Conservation (phyloP, 1,284 basidiomycete genomes). For the Melampsora larici-populina region DNA sequence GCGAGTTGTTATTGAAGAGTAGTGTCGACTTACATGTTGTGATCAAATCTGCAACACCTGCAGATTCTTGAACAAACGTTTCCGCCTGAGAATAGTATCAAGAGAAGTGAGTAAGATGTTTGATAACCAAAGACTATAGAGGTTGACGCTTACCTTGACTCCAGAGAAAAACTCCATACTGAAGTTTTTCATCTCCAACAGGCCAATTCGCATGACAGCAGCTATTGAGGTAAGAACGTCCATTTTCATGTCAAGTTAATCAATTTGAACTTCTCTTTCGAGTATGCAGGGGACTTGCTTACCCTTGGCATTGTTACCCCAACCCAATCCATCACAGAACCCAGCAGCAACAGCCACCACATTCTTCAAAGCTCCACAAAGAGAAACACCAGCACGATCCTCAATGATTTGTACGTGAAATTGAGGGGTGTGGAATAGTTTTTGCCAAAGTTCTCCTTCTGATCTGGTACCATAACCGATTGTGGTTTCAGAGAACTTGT, state of each 20-base stretch:
- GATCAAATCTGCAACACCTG: constrained; percentile 62
- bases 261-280: background rate
- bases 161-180: constrained; percentile 60
- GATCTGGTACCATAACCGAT: constrained; percentile 58
- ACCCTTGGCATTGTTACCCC: constrained; percentile 62
- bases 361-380: constrained; percentile 63
- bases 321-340: constrained; percentile 60
- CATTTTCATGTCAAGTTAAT: background rate
- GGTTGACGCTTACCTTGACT: constrained; percentile 53
- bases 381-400: constrained; percentile 61
- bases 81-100: constrained; percentile 49
- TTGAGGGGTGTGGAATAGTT: constrained; percentile 57
- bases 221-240: constrained; percentile 48
- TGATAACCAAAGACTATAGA: background rate
- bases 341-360: constrained; percentile 62
- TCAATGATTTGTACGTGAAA: constrained; percentile 61
- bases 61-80: constrained; percentile 59
- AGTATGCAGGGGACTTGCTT: constrained; percentile 37
- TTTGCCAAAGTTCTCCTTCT: constrained; percentile 57
- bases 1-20: background rate
- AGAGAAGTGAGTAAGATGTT: background rate
- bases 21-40: constrained; percentile 57
- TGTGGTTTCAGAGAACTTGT: constrained; percentile 59
- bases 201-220: constrained; percentile 61
- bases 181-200: constrained; percentile 58